A percentile compares a stretch with the other conserved stretches of the same genome.
These are phyloP conservation scores for Ophidiomyces ophidiicola DNA, from an alignment of 2,329 filamentous ascomycete species.

Conservation along the genomic window DNA sequence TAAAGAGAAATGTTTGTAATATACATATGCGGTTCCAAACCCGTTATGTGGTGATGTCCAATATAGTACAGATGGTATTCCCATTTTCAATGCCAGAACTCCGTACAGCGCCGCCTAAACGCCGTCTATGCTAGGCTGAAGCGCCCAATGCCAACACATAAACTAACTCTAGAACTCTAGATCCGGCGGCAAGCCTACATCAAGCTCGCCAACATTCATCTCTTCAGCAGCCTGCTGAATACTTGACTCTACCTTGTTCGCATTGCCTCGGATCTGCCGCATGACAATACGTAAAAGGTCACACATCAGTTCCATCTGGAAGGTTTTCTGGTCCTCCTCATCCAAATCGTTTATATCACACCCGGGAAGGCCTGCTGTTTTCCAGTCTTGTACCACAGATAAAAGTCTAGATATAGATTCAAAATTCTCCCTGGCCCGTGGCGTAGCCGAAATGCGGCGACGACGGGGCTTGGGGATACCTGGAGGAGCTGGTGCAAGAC, in stretches of 20 bases:
- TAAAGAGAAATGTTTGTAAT: too few relatives aligned
- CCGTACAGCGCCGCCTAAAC: not conserved
- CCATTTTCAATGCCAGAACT: not conserved
- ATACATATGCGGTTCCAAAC: constrained; percentile 1
- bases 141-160: not conserved
- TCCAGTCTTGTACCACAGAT: constrained; percentile 31
- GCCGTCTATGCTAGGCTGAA: not conserved
- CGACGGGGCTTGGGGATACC: constrained; percentile 27
- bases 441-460: constrained; percentile 30
- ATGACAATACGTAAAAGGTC: constrained; percentile 33
- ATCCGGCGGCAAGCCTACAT: constrained; percentile 19
- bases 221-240: constrained; percentile 27
- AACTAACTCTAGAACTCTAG: not conserved
- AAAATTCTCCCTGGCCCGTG: constrained; percentile 36
- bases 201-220: constrained; percentile 26
- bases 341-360: constrained; percentile 27
- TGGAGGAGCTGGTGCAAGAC: constrained; percentile 25
- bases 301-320: constrained; percentile 34
- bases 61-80: not conserved
- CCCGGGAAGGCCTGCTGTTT: constrained; percentile 25
- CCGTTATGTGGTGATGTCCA: not conserved
- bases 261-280: constrained; percentile 22
- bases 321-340: constrained; percentile 27
- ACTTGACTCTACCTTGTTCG: constrained; percentile 24
- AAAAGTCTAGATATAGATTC: constrained; percentile 35